phyloP scores from a whole-genome alignment of 1,284 basidiomycete genomes.

The Schizophyllum amplum region DNA sequence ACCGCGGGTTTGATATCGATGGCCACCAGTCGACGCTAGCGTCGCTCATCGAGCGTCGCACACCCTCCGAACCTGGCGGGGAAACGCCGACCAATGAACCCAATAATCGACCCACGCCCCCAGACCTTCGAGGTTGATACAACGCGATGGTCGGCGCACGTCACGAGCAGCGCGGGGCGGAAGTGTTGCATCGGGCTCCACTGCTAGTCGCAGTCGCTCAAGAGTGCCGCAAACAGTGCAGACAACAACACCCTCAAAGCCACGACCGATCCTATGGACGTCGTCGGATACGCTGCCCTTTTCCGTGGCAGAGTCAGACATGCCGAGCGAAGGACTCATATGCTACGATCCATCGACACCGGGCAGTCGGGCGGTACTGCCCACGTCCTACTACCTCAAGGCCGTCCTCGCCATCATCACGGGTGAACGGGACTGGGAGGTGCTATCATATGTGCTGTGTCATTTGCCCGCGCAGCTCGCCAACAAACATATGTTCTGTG shows the following conservation, averaged over 20 bases:
- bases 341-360: conserved; percentile 67
- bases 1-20: conserved; percentile 42
- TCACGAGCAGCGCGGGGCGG: conserved; percentile 42
- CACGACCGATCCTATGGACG: conserved; percentile 63
- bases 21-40: conserved; percentile 45
- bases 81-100: conserved; percentile 10
- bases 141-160: conserved; percentile 43
- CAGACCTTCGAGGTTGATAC: conserved; percentile 14
- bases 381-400: conserved; percentile 73
- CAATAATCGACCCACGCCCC: neutral
- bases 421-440: conserved; percentile 85
- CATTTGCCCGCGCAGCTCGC: conserved; percentile 87
- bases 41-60: conserved; percentile 45
- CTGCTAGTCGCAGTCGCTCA: conserved; percentile 66
- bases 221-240: conserved; percentile 28
- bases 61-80: conserved; percentile 31
- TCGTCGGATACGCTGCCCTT: conserved; percentile 74
- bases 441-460: conserved; percentile 87
- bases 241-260: conserved; percentile 24
- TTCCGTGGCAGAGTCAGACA: conserved; percentile 52
- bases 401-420: conserved; percentile 66
- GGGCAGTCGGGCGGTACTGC: conserved; percentile 49
- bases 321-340: conserved; percentile 64
- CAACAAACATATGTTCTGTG: conserved; percentile 97
- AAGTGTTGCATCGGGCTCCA: conserved; percentile 35